Percentiles rank a stretch among this genome's conserved stretches.
phyloP scores from a whole-genome alignment of 768 basidiomycete species.

The Coprinopsis strossmayeri region DNA sequence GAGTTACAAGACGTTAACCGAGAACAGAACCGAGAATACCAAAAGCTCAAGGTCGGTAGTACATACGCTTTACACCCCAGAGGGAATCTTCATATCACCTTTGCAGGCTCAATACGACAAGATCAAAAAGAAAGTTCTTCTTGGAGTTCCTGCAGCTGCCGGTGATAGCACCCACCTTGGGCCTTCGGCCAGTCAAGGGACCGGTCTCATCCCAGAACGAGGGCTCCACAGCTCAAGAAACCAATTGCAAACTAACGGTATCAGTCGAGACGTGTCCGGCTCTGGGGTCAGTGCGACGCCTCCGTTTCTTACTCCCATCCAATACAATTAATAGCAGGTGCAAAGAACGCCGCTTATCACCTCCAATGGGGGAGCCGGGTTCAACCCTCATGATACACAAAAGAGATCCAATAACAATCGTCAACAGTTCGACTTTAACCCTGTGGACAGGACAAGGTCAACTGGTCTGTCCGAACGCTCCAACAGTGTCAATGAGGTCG shows the following conservation, averaged over 20 bases:
- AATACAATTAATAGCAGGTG: slow-evolving; percentile 32
- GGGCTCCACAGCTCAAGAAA: slow-evolving; percentile 28
- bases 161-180: slow-evolving; percentile 4
- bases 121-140: slow-evolving; percentile 73
- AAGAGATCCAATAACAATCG: slow-evolving; percentile 33
- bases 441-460: slow-evolving; percentile 22
- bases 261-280: slow-evolving; percentile 20
- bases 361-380: slow-evolving; percentile 1
- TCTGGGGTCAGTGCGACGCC: neutral
- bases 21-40: slow-evolving; percentile 83
- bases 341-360: slow-evolving; percentile 61
- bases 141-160: slow-evolving; percentile 31
- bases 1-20: slow-evolving; percentile 69
- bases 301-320: neutral
- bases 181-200: slow-evolving; percentile 4
- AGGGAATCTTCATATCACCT: neutral
- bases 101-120: slow-evolving; percentile 70
- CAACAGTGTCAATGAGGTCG: slow-evolving; percentile 69
- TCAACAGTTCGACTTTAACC: slow-evolving; percentile 37
- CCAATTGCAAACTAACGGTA: slow-evolving; percentile 62
- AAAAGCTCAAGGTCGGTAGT: slow-evolving; percentile 64
- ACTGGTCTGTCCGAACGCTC: slow-evolving; percentile 47
- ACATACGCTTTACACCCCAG: neutral
- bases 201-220: neutral
- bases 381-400: slow-evolving; percentile 9